Evolutionary conservation across 371 early-diverging fungal species (phyloP).

Genomic region (Lichtheimia ramosa): DNA sequence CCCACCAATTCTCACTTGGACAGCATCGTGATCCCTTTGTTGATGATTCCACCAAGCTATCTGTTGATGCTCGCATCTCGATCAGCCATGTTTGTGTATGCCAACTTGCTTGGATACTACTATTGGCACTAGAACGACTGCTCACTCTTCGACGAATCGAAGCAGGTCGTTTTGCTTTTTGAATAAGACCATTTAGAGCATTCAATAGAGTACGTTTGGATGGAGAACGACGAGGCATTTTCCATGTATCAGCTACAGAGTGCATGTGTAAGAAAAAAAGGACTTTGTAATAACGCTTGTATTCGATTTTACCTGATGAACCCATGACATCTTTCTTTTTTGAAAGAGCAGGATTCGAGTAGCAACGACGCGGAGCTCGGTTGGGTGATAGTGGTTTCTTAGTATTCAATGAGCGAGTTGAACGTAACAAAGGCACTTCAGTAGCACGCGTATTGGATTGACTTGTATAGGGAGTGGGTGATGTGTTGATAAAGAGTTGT

Average conservation of each 20-base stretch:
- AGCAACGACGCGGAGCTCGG: conserved; percentile 15
- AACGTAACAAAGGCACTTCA: background rate
- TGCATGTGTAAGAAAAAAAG: background rate
- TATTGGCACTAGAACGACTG: background rate
- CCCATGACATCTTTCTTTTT: background rate
- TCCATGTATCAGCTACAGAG: background rate
- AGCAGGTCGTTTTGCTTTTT: conserved; percentile 11
- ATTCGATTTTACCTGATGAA: conserved; percentile 1
- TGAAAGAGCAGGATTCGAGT: conserved; percentile 13
- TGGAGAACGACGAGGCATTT: conserved; percentile 4
- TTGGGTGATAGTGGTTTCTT: background rate
- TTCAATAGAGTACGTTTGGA: conserved; percentile 16
- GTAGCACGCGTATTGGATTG: background rate
- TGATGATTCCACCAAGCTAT: background rate
- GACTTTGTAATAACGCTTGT: background rate
- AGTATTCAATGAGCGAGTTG: conserved; percentile 6
- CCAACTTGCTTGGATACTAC: conserved; percentile 2
- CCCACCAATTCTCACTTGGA: conserved; percentile 20
- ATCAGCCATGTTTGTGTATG: conserved; percentile 14
- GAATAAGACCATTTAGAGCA: conserved; percentile 11
- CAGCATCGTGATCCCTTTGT: conserved; percentile 4
- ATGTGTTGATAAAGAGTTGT: conserved; percentile 15
- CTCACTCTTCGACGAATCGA: background rate
- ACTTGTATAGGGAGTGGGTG: background rate
- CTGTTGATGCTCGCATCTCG: conserved; percentile 9